phyloP scores from a whole-genome alignment of 2,329 filamentous ascomycete genomes.

The Pezicula radicicola region DNA sequence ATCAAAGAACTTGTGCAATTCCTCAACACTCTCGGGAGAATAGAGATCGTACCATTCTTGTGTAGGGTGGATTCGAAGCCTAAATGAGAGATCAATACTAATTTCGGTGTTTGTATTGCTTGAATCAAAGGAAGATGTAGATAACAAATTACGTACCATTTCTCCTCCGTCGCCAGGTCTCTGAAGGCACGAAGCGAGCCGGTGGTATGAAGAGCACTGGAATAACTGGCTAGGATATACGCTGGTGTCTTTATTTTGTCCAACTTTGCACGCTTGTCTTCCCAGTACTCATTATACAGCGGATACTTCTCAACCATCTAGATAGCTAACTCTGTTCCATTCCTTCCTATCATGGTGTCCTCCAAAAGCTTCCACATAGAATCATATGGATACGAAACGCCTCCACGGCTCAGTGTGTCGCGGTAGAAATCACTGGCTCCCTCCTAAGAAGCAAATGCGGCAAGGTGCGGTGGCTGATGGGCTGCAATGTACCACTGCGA shows the following conservation, averaged over 20 bases:
- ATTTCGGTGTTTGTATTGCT: background rate
- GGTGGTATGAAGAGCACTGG: conserved; percentile 2
- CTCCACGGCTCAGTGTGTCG: background rate
- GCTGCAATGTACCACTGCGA: conserved; percentile 13
- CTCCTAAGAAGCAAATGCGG: conserved; percentile 4
- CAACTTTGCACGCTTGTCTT: conserved; percentile 2
- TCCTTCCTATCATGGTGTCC: background rate
- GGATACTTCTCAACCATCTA: conserved; percentile 10
- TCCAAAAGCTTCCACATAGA: background rate
- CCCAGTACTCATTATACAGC: conserved; percentile 5
- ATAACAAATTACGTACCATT: conserved; percentile 3
- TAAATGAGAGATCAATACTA: no score
- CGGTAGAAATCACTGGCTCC: conserved; percentile 4
- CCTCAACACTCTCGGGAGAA: conserved; percentile 28
- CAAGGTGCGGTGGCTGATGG: conserved; percentile 1
- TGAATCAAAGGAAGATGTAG: background rate
- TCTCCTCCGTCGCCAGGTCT: background rate
- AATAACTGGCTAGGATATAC: conserved; percentile 6
- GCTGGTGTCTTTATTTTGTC: conserved; percentile 4
- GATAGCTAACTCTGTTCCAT: background rate
- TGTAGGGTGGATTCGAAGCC: conserved; percentile 15
- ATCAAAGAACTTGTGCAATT: conserved; percentile 42
- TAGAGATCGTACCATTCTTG: conserved; percentile 45
- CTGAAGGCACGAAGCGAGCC: conserved; percentile 3
- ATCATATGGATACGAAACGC: no score